Evolutionary conservation across 805 yeast species (phyloP), one percentile per base, ranked within the genome.

Genomic region (Candida peoriensis): DNA sequence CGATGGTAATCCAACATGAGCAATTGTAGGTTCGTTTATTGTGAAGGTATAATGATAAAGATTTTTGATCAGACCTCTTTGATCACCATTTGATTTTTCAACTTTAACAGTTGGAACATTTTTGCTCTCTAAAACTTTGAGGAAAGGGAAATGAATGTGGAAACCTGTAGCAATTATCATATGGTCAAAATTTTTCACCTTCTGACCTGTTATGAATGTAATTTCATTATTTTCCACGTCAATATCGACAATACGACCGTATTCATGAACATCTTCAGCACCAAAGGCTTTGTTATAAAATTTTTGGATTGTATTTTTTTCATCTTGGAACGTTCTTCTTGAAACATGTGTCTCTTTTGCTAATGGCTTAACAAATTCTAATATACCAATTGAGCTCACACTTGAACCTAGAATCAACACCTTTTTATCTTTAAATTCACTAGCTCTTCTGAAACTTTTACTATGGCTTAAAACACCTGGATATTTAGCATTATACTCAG

Each of bases 101-200:
- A 30, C 20, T 54, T 41, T 4, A 56, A 56, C 27, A 46, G 27
- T 7, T 5, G 27, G 27, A 6, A 24, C 7, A 12, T 24, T 24
- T 14, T 24, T n/a, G n/a, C n/a, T n/a, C n/a, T n/a, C n/a, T n/a
- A n/a, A n/a, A n/a, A n/a, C 53, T 6, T 50, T 48, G 17, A 50
- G 30, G 41, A 66, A 66, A 28, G 74, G 74, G 45, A 54, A 64
- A 41, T 65, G 60, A 36, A 52, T 55, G 42, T 67, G 72, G 42
- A 70, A 72, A 2, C 78, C 78, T 2, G 78, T 72, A 11, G 74
- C 65, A 33, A 70, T 57, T 6, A 71, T 42, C n/a, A 72, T 58
- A 28, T 54, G 51, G 38, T 68, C 74, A 36, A 59, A 56, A 1
- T 45, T 48, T 8, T 37, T 48, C 3, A 42, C 44, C 8, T 60